Base-by-base conservation (phyloP, 2,329 filamentous ascomycete genomes). In the Furcasterigmium furcatum region DNA sequence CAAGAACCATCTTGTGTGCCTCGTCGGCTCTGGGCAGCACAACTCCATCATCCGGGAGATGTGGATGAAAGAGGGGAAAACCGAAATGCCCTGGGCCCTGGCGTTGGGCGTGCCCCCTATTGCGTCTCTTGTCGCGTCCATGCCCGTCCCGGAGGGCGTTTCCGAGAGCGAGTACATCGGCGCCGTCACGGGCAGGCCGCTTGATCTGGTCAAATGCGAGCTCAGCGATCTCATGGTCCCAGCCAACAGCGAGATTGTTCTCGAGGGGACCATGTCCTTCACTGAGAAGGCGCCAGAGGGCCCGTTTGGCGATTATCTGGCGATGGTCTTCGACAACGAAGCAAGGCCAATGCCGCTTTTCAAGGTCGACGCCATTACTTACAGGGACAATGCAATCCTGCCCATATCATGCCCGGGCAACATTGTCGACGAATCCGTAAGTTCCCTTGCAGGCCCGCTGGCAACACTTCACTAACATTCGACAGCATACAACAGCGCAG, bases 171-270 rank as follows among this genome's bases (percentile, higher is more conserved):
- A 62, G 1, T 79, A 76, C 43, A 61, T 77, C 6, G 74, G 74
- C 2, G 65, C 73, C 1, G 59, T 79, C 44, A 63, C 62, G 2
- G 73, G 74, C 3, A 47, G 55, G 1, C 58, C 74, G 0, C 46
- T 78, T 6, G 68, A 78, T 25, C 51, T 79, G 0, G 68, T 74
- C 29, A 77, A 76, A 50, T 77, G 74, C 45, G 74, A 78, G n/a
- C 73, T 67, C 1, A 79, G 73, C 45, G 61, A 69, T 20, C 53
- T 79, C 0, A 54, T 63, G 4, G 73, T 79, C 1, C 75, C 76
- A 0, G 74, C 75, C 0, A 74, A 67, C 45, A 54, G 62, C 0
- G 75, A 79, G 51, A 77, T 79, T 41, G 68, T 79, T 0, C 56
- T 79, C 2, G 74, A 79, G 46, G 75, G 76, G 3, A 69, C 64